Conservation (phyloP, 2,329 filamentous ascomycete genomes). For the Metarhizium anisopliae region DNA sequence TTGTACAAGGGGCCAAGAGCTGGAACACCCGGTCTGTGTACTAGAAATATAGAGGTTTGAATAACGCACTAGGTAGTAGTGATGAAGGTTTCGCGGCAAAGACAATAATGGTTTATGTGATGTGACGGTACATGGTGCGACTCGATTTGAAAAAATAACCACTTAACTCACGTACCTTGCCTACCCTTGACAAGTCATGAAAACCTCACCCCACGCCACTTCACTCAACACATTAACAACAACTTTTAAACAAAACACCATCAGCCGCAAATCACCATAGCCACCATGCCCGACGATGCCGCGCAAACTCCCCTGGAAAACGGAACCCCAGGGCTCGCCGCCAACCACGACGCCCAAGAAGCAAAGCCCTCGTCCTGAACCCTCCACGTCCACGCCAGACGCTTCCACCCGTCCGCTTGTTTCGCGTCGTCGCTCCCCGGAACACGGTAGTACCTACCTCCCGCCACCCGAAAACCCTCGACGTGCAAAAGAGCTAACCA, state of each 20-base stretch:
- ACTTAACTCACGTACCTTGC: no score
- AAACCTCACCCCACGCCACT: no score
- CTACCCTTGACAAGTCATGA: no score
- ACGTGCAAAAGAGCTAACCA: neutral
- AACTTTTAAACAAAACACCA: neutral
- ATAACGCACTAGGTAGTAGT: neutral
- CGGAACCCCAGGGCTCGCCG: neutral
- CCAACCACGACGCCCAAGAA: neutral
- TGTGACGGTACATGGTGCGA: no score
- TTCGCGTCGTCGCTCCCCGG: no score
- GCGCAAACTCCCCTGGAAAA: conserved; percentile 7
- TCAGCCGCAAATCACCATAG: neutral
- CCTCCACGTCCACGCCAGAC: neutral
- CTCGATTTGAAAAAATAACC: no score
- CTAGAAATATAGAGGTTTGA: neutral
- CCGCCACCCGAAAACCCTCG: no score
- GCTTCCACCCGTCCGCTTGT: no score
- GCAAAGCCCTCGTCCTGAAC: neutral
- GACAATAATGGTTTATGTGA: neutral
- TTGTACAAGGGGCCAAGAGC: conserved; percentile 6
- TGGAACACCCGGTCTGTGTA: conserved; percentile 5
- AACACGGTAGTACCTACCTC: neutral
- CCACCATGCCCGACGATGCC: conserved; percentile 1
- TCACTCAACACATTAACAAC: neutral
- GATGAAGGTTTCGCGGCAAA: no score